Evolutionary conservation across 2,329 filamentous ascomycete genomes (phyloP).

Genomic region (Nothophaeocryptopus gaeumannii): DNA sequence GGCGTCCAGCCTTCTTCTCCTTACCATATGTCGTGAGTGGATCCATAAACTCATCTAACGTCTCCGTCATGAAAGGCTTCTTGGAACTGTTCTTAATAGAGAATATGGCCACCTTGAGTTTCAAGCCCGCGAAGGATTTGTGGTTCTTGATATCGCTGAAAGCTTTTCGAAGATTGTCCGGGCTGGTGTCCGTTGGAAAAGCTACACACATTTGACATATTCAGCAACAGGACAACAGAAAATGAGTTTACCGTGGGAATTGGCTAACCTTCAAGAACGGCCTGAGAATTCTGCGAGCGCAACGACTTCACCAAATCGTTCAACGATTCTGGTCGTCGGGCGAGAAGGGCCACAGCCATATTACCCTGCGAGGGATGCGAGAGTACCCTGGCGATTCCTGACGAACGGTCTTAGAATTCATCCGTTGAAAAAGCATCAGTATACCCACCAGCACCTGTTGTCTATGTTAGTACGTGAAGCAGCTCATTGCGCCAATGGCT

Average conservation of each 20-base stretch:
- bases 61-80: conserved; percentile 56
- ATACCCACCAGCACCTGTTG: too few species aligned
- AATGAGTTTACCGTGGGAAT: too few species aligned
- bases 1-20: too few species aligned
- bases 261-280: conserved; percentile 42
- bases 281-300: conserved; percentile 41
- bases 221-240: too few species aligned
- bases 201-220: conserved; percentile 20
- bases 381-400: conserved; percentile 55
- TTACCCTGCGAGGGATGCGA: conserved; percentile 52
- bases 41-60: conserved; percentile 48
- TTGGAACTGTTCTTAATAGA: conserved; percentile 56
- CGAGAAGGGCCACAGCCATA: conserved; percentile 55
- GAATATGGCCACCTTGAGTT: conserved; percentile 52
- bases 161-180: conserved; percentile 46
- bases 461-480: too few species aligned
- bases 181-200: conserved; percentile 52
- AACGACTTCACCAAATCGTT: conserved; percentile 44
- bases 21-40: conserved; percentile 49
- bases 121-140: conserved; percentile 48
- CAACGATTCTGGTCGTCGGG: conserved; percentile 49
- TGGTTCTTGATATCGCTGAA: conserved; percentile 52
- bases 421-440: too few species aligned
- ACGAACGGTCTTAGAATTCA: too few species aligned
- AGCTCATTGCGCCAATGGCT: too few species aligned